Conservation (phyloP, 2,329 filamentous ascomycete genomes). For the Ceratocystis albifundus region DNA sequence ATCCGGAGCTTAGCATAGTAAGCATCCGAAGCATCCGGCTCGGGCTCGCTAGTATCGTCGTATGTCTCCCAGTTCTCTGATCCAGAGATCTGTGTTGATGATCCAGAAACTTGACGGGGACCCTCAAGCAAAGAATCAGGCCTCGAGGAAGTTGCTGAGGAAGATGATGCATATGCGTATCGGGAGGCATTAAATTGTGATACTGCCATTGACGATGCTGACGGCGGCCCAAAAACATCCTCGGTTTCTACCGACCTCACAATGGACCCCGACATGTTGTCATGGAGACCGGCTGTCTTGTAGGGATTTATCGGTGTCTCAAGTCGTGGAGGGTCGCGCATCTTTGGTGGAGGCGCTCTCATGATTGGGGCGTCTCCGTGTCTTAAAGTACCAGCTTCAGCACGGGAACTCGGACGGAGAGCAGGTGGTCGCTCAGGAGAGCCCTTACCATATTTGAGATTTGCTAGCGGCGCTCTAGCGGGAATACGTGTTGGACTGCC, state of each 20-base stretch:
- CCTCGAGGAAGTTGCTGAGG: conserved; percentile 25
- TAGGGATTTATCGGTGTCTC: conserved; percentile 41
- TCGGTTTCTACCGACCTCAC: conserved; percentile 58
- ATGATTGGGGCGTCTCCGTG: conserved; percentile 43
- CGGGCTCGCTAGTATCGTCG: conserved; percentile 68
- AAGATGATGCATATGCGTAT: conserved; percentile 36
- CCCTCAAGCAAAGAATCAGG: conserved; percentile 19
- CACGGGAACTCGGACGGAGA: conserved; percentile 32
- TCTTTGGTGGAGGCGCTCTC: conserved; percentile 73
- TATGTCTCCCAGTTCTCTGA: conserved; percentile 99
- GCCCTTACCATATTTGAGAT: conserved; percentile 59
- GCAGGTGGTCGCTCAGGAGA: conserved; percentile 61
- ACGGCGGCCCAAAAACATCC: conserved; percentile 48
- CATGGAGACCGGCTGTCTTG: conserved; percentile 32
- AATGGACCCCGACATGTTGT: conserved; percentile 32
- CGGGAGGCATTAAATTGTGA: conserved; percentile 29
- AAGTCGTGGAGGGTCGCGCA: conserved; percentile 59
- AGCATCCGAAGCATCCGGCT: conserved; percentile 61
- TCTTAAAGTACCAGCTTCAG: conserved; percentile 34
- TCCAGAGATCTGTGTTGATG: conserved; percentile 62
- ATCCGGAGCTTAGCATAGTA: conserved; percentile 71
- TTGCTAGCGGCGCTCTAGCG: conserved; percentile 56
- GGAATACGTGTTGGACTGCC: conserved; percentile 59
- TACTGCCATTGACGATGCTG: conserved; percentile 5
- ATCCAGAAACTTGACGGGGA: conserved; percentile 48